Evolutionary conservation across 1,139 yeast species (phyloP).

Genomic region (Nakaseomyces nivariensis): DNA sequence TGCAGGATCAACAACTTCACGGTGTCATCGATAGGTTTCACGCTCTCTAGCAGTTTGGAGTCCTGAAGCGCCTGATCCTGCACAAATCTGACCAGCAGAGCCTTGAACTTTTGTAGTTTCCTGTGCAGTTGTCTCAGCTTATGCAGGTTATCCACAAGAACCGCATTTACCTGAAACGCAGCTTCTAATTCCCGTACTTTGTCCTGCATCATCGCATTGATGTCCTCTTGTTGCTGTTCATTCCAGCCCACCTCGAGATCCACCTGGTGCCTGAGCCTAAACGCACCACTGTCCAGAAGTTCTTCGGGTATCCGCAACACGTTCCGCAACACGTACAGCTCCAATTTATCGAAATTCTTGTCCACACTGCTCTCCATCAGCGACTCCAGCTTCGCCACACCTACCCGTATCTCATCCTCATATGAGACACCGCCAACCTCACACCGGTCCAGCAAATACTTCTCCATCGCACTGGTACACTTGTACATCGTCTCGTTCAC

Average conservation of each 20-base stretch:
- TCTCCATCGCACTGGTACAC: slow-evolving; percentile 73
- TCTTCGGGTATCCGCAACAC: slow-evolving; percentile 63
- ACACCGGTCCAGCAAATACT: slow-evolving; percentile 38
- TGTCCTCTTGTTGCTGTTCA: slow-evolving; percentile 7
- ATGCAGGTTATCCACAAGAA: slow-evolving; percentile 10
- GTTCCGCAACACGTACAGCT: slow-evolving; percentile 70
- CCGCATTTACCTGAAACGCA: not conserved
- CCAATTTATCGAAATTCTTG: slow-evolving; percentile 77
- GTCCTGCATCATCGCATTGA: not conserved
- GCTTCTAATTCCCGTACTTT: slow-evolving; percentile 3
- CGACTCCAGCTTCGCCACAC: slow-evolving; percentile 75
- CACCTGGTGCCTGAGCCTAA: slow-evolving; percentile 60
- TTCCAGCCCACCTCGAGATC: slow-evolving; percentile 31
- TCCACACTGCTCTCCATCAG: slow-evolving; percentile 72
- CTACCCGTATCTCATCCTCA: slow-evolving; percentile 52
- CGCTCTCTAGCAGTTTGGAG: slow-evolving; percentile 7
- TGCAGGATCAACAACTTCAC: slow-evolving; percentile 19
- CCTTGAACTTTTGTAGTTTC: slow-evolving; percentile 8
- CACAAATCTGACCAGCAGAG: slow-evolving; percentile 4
- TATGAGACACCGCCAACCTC: slow-evolving; percentile 16
- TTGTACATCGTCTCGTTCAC: slow-evolving; percentile 79
- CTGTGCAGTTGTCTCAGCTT: slow-evolving; percentile 14
- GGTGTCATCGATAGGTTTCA: slow-evolving; percentile 25
- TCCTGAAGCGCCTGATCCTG: slow-evolving; percentile 3
- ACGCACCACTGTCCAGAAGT: slow-evolving; percentile 56